Evolutionary conservation across 2,329 filamentous ascomycete species (phyloP), one percentile per base, ranked within the genome.

Genomic region (Colletotrichum sp.): DNA sequence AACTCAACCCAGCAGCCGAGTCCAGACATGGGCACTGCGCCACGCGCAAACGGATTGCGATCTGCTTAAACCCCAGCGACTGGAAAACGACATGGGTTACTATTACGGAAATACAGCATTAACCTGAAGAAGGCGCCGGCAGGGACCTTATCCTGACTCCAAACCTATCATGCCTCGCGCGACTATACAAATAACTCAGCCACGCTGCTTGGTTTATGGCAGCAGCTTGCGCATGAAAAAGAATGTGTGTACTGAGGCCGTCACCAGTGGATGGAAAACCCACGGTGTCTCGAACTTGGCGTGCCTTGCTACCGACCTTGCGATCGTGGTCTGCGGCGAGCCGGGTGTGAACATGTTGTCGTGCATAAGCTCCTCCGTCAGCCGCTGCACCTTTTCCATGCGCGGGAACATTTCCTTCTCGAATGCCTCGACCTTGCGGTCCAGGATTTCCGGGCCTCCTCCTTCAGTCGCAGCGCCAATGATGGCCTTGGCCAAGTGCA

Each of bases 291-390:
- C 78, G 52, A 82, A 80, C 69, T 79, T 83, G 28, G 82, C 80
- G 57, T 85, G 83, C 49, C 83, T 78, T 59, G 81, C 81, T 72
- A 84, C 78, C 26, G 80, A 78, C 30, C 78, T 83, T 28, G 87
- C 85, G 69, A 91, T 87, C 18, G 85, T 81, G 6, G 83, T 81
- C 60, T 85, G 81, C 21, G 89, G 89, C 12, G 86, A 85, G 4
- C 85, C 87, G 5, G 85, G 83, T 0, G 86, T 89, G 75, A 88
- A 88, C 78, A 90, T 85, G 86, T 87, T 89, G 52, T 86, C 83
- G 34, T 83, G 81, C 79, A 87, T 86, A 52, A 89, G 80, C 71
- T 90, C 88, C 64, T 87, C 87, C 12, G 85, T 84, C 21, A 89
- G 82, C 57, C 82, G 79, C 78, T 86, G 84, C 72, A 88, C 81